Evolutionary conservation across 2,329 filamentous ascomycete species (phyloP).

Genomic region (Trichoderma oligosporum): DNA sequence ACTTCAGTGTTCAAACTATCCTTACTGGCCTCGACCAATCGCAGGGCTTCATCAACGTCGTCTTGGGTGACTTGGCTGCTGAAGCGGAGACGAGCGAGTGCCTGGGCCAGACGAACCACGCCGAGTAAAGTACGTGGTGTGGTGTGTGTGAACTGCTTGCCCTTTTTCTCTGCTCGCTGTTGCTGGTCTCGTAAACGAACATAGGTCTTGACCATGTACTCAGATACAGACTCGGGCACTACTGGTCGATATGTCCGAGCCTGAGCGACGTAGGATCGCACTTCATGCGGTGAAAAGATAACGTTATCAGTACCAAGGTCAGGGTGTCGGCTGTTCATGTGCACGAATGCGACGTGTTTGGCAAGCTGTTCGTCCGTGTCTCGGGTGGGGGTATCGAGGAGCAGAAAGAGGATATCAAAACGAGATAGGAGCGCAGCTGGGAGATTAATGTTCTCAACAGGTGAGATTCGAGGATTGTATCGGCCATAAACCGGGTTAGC

Average conservation of each 20-base stretch:
- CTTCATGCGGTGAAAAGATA: slow-evolving; percentile 89
- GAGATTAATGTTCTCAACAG: slow-evolving; percentile 98
- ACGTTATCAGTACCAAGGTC: slow-evolving; percentile 59
- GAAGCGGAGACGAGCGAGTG: slow-evolving; percentile 87
- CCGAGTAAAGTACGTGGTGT: slow-evolving; percentile 91
- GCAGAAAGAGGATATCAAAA: slow-evolving; percentile 95
- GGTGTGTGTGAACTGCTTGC: slow-evolving; percentile 90
- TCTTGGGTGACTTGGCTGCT: slow-evolving; percentile 79
- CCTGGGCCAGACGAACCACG: slow-evolving; percentile 88
- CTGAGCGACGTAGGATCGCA: slow-evolving; percentile 92
- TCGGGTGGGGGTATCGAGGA: slow-evolving; percentile 87
- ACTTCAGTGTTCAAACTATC: slow-evolving; percentile 77
- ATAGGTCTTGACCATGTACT: slow-evolving; percentile 97
- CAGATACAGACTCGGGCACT: slow-evolving; percentile 79
- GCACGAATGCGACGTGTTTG: slow-evolving; percentile 91
- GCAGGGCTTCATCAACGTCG: slow-evolving; percentile 91
- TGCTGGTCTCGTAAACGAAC: slow-evolving; percentile 91
- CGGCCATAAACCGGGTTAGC: slow-evolving; percentile 96
- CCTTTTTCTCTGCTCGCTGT: slow-evolving; percentile 83
- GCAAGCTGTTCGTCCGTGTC: slow-evolving; percentile 91
- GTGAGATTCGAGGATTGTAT: slow-evolving; percentile 95
- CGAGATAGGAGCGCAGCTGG: slow-evolving; percentile 94
- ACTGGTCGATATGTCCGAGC: slow-evolving; percentile 84
- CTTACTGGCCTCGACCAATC: slow-evolving; percentile 89
- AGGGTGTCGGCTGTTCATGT: slow-evolving; percentile 94